A percentile compares a stretch with the other conserved stretches of the same genome.
These are phyloP conservation scores for Purpureocillium lavendulum DNA, from an alignment of 2,329 filamentous ascomycete genomes.

Conservation along the genomic window DNA sequence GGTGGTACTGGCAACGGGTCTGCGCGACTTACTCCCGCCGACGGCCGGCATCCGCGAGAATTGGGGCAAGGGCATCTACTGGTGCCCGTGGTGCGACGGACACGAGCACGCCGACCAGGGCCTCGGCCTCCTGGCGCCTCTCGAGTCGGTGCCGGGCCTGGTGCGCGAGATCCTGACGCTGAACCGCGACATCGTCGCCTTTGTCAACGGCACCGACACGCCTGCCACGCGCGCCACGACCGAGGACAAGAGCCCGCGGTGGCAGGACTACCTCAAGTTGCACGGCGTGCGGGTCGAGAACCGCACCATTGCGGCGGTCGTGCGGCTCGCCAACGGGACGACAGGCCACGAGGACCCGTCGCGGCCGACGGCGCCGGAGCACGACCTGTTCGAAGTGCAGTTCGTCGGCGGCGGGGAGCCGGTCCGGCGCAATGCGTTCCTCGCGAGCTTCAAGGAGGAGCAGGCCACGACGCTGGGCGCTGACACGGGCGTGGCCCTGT, in stretches of 20 bases:
- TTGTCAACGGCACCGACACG: constrained; percentile 52
- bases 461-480: constrained; percentile 39
- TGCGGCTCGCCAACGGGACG: constrained; percentile 33
- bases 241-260: constrained; percentile 32
- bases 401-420: constrained; percentile 34
- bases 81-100: constrained; percentile 59
- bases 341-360: constrained; percentile 28
- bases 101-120: constrained; percentile 51
- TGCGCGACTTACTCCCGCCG: constrained; percentile 43
- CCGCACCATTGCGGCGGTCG: constrained; percentile 39
- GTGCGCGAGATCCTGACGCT: constrained; percentile 46
- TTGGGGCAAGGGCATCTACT: constrained; percentile 53
- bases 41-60: constrained; percentile 46
- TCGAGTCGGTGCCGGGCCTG: constrained; percentile 33
- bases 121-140: constrained; percentile 41
- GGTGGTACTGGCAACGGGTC: constrained; percentile 48
- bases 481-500: constrained; percentile 37
- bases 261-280: constrained; percentile 37
- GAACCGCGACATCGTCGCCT: constrained; percentile 46
- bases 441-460: constrained; percentile 37
- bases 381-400: constrained; percentile 46
- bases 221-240: constrained; percentile 28
- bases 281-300: constrained; percentile 48
- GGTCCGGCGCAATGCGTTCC: constrained; percentile 41
- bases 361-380: constrained; percentile 35